Conservation (phyloP, 768 basidiomycete species). For the Macrolepiota dolichaula region DNA sequence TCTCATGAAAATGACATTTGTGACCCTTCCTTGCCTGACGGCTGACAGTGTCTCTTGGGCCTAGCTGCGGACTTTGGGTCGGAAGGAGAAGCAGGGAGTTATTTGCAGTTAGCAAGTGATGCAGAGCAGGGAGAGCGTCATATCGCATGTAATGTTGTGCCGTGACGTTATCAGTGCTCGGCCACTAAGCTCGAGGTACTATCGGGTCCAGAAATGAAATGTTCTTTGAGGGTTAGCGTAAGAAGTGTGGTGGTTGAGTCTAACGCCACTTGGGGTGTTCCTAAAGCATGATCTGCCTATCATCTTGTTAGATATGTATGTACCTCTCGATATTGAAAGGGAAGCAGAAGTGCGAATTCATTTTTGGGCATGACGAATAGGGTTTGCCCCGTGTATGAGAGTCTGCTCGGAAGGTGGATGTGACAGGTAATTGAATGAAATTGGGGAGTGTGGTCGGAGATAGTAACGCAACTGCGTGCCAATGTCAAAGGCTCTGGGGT, state of each 20-base stretch:
- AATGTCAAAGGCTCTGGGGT: background rate
- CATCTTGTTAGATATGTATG: background rate
- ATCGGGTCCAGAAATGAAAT: background rate
- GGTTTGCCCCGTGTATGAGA: background rate
- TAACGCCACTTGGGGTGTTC: constrained; percentile 8
- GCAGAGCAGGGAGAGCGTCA: background rate
- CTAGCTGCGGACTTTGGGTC: constrained; percentile 1
- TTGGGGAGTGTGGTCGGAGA: background rate
- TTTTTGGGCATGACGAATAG: background rate
- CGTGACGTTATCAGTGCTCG: background rate
- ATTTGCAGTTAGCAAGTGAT: background rate
- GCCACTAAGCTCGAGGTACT: background rate
- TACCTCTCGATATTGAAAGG: background rate
- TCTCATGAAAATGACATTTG: background rate
- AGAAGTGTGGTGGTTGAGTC: background rate
- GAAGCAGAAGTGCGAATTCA: background rate
- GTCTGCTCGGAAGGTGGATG: background rate
- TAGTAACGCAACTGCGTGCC: background rate
- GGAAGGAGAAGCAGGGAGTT: background rate
- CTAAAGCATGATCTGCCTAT: constrained; percentile 2
- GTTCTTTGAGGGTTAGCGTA: background rate
- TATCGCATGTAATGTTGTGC: background rate
- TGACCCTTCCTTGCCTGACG: background rate
- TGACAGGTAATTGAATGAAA: background rate
- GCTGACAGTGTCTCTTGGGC: background rate